Evolutionary conservation across 23 red algal species (phyloP), one percentile per base, ranked within the genome.

Genomic region (Gracilaria vermiculophylla): DNA sequence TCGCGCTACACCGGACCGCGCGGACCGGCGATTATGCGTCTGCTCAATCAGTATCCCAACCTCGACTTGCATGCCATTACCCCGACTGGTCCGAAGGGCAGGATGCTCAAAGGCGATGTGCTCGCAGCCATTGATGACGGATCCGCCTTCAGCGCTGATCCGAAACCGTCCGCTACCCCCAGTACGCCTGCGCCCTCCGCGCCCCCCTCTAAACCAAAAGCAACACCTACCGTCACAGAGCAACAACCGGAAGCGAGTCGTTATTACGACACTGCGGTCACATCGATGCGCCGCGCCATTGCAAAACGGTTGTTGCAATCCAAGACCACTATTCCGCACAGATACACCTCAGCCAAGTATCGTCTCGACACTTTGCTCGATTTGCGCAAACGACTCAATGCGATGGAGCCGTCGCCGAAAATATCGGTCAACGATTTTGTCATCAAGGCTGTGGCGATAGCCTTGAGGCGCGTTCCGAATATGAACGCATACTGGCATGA

Each of bases 391-490:
- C 67, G 78, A 36, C 44, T 93, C 27, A 85, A 93, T 42, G 69
- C 52, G 23, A 70, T 69, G 42, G 75, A 80, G 10, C 57, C 56
- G 37, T 62, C 71, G 8, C 54, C 61, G 2, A 98, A 95, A 60
- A 69, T 98, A 70, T 88, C 88, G 17, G 93, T 98, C 36, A 98
- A 98, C 62, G 96, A 98, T 74, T 90, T 98, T 79, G 60, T 94
- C 28, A 88, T 98, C 37, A 82, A 91, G 9, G 96, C 92, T 20
- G 76, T 88, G 29, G 91, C 87, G 12, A 61, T 82, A 35, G 96
- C 96, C 0, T 67, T 98, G 36, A 56, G 83, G 13, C 77, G 69
- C 27, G 94, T 97, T 9, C 94, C 94, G 6, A 53, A 92, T 40
- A 85, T 92, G 72, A 97, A 97, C 47, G 82, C 82, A 57, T 60